Evolutionary conservation across 257 asterid species (phyloP).

Genomic region (Mentha longifolia): DNA sequence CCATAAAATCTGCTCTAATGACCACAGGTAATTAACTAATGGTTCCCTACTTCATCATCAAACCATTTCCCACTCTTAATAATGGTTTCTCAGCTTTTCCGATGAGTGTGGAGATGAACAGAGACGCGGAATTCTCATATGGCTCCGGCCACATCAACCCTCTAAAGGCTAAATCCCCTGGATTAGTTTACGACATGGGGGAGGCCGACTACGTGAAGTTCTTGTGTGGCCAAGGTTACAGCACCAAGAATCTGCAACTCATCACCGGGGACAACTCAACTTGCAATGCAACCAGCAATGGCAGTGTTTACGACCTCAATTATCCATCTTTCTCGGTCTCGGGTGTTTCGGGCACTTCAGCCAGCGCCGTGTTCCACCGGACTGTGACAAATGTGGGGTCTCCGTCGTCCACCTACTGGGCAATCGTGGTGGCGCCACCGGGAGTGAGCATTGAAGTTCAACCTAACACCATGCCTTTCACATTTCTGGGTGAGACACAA

Average conservation of each 20-base stretch:
- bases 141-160: too few species aligned
- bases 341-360: not conserved
- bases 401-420: conserved; percentile 52
- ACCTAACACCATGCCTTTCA: conserved; percentile 49
- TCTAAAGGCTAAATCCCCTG: too few species aligned
- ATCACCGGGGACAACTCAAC: conserved; percentile 54
- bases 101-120: too few species aligned
- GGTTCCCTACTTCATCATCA: too few species aligned
- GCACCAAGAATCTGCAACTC: conserved; percentile 39
- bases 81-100: too few species aligned
- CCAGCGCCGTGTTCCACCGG: conserved; percentile 36
- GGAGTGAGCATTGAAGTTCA: conserved; percentile 41
- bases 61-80: too few species aligned
- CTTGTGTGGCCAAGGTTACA: conserved; percentile 75
- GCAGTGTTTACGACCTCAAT: conserved; percentile 56
- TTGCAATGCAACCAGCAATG: conserved; percentile 44
- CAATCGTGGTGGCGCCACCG: conserved; percentile 19
- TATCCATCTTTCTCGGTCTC: conserved; percentile 61
- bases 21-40: too few species aligned
- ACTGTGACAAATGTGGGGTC: conserved; percentile 66
- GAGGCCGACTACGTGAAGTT: too few species aligned
- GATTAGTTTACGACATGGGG: too few species aligned
- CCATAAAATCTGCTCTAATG: conserved; percentile 1
- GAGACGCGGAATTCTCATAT: too few species aligned
- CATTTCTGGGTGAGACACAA: conserved; percentile 45